phyloP scores from a whole-genome alignment of 768 basidiomycete species.

The Leccinum subtestaceum region DNA sequence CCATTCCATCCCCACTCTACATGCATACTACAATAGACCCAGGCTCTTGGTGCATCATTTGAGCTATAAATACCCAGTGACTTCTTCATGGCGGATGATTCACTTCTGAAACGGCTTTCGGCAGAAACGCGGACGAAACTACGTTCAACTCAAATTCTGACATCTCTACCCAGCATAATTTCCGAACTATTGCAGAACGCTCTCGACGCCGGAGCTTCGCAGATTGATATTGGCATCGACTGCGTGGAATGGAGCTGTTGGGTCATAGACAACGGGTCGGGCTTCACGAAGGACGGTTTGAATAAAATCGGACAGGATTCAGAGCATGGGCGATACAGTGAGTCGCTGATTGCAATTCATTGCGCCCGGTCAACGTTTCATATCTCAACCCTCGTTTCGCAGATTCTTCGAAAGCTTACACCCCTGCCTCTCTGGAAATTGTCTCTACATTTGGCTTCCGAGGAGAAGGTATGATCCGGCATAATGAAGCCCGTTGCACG shows the following conservation, averaged over 20 bases:
- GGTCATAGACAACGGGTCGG: slow-evolving; percentile 83
- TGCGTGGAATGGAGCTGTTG: slow-evolving; percentile 78
- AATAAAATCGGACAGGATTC: slow-evolving; percentile 47
- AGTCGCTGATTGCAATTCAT: slow-evolving; percentile 27
- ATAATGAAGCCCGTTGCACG: slow-evolving; percentile 2
- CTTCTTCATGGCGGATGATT: slow-evolving; percentile 19
- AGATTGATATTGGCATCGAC: slow-evolving; percentile 71
- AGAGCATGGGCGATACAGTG: slow-evolving; percentile 66
- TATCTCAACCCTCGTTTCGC: slow-evolving; percentile 1
- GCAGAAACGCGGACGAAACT: slow-evolving; percentile 63
- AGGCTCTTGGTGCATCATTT: slow-evolving; percentile 1
- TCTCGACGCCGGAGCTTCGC: slow-evolving; percentile 72
- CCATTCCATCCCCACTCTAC: not conserved
- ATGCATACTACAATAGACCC: not conserved
- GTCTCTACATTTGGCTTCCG: slow-evolving; percentile 82
- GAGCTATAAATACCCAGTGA: not conserved
- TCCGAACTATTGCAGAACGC: slow-evolving; percentile 89
- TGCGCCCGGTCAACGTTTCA: not conserved
- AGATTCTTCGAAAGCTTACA: slow-evolving; percentile 77
- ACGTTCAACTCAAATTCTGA: slow-evolving; percentile 81
- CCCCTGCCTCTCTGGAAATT: slow-evolving; percentile 45
- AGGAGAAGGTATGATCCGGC: slow-evolving; percentile 72
- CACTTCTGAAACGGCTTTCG: slow-evolving; percentile 45
- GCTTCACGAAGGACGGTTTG: slow-evolving; percentile 65
- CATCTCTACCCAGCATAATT: slow-evolving; percentile 74